Base-by-base conservation (phyloP, 305 asterid genomes). In the Fraxinus sp. region DNA sequence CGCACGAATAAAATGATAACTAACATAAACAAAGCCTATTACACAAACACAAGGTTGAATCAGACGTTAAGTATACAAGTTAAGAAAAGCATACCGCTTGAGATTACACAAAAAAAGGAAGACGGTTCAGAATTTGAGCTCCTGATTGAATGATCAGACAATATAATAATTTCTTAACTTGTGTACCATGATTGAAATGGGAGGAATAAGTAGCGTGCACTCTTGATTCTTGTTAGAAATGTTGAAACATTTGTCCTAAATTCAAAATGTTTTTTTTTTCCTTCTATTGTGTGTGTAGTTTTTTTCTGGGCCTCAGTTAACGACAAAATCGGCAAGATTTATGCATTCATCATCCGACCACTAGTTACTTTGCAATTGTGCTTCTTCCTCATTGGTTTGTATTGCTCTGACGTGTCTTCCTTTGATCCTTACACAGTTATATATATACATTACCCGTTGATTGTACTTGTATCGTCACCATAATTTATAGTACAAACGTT, bases 1-100 rank as follows among this genome's bases (percentile, higher is more conserved):
- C 18, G 20, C 64, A 52, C 5, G 9, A 52, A 46, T 7, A 68
- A 28, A 68, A 26, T 26, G 18, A 68, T 68, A 68, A 11, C 20
- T 10, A 68, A 68, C 20, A 13, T 68, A 68, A 28, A 68, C 35
- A 68, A 66, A 26, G 35, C 4, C 30, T 10, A 66, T 66, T 3
- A 55, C 75, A 35, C 28, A 35, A 37, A 30, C 10, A 24, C 73
- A 77, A 59, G 64, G 24, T 52, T n/a, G 64, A 52, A 16, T 52
- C 24, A 52, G 20, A 62, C 32, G 59, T 37, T n/a, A 77, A 41
- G 49, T 37, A 76, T 82, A 81, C 75, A 70, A 79, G 70, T 20
- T 20, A 59, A 59, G 32, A n/a, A 59, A 64, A 83, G 84, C 88
- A 86, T 82, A 36, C 80, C 83, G 77, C 11, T 20, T 59, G 70